Percentiles rank a stretch among this genome's conserved stretches.
These are phyloP conservation scores for Penicillium dipodomyicola DNA, from an alignment of 495 filamentous ascomycete species.

Conservation along the genomic window DNA sequence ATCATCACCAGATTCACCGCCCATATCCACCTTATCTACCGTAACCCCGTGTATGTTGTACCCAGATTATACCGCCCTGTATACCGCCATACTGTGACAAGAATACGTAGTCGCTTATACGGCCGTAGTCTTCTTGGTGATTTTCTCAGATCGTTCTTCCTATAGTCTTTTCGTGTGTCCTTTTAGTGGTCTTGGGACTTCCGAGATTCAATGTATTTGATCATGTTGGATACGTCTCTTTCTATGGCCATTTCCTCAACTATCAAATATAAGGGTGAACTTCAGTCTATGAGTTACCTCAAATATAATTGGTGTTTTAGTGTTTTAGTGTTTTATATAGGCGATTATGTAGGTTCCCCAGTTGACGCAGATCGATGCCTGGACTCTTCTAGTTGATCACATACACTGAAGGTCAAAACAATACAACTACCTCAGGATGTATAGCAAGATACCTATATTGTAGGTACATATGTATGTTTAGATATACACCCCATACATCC, in stretches of 20 bases:
- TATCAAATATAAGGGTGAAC: not conserved
- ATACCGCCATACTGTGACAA: no score
- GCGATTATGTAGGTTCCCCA: not conserved
- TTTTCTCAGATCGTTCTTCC: no score
- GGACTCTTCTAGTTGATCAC: not conserved
- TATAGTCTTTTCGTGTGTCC: no score
- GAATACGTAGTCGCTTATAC: no score
- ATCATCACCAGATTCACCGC: conserved; percentile 7
- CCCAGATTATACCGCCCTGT: no score
- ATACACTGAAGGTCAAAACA: not conserved
- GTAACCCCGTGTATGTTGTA: no score
- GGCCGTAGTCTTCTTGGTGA: no score
- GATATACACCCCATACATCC: not conserved
- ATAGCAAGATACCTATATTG: no score
- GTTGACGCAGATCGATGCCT: not conserved
- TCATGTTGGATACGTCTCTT: not conserved
- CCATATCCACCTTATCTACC: not conserved
- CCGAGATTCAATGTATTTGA: not conserved
- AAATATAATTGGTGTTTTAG: not conserved
- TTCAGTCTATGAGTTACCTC: not conserved
- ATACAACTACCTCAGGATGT: no score
- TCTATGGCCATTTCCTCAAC: not conserved
- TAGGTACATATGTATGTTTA: no score
- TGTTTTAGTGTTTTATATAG: not conserved
- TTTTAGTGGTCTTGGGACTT: not conserved